These are phyloP conservation scores for Tranzscheliella williamsii DNA, from an alignment of 1,284 basidiomycete species.

Conservation along the genomic window DNA sequence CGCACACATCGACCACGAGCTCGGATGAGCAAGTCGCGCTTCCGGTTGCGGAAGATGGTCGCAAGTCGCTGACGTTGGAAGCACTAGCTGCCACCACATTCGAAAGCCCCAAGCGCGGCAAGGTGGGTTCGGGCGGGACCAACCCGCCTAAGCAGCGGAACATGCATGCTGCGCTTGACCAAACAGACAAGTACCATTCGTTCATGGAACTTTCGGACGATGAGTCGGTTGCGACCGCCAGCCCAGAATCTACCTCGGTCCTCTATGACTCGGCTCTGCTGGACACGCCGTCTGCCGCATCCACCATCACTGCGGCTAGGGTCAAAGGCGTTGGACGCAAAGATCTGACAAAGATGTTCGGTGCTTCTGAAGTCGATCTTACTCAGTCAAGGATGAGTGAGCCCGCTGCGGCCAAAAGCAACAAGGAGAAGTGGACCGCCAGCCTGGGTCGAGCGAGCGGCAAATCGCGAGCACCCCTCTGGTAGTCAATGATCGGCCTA, in stretches of 20 bases:
- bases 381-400: neutral
- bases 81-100: constrained; percentile 13
- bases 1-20: constrained; percentile 2
- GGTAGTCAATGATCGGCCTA: too few species aligned
- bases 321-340: constrained; percentile 4
- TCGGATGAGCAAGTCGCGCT: neutral
- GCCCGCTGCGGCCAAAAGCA: neutral
- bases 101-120: constrained; percentile 4
- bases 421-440: constrained; percentile 4
- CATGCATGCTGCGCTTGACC: neutral
- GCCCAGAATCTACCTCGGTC: too few species aligned
- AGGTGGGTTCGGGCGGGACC: neutral
- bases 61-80: constrained; percentile 4
- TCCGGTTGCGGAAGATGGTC: neutral
- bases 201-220: constrained; percentile 21
- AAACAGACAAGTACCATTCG: constrained; percentile 1
- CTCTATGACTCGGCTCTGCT: too few species aligned
- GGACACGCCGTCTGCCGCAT: neutral
- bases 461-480: constrained; percentile 1
- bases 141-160: neutral
- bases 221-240: neutral
- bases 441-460: constrained; percentile 2
- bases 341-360: constrained; percentile 30
- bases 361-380: constrained; percentile 12
- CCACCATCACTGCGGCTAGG: neutral